Evolutionary conservation across 164 flowering plant genomes (phyloP).

Genomic region (Nelumbo lutea): DNA sequence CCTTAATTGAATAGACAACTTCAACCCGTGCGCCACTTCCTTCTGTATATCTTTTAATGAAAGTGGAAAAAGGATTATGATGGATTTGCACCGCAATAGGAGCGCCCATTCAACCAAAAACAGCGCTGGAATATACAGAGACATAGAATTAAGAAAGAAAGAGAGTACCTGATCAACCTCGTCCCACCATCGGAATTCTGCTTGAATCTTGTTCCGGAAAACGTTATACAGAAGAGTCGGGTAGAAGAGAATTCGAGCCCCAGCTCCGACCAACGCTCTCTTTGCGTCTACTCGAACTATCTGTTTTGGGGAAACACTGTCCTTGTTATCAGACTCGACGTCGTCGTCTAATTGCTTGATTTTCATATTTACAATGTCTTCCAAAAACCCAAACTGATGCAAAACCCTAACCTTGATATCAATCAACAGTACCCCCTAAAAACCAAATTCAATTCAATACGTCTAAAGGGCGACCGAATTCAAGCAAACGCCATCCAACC

Average conservation of each 20-base stretch:
- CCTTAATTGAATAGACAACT: no score
- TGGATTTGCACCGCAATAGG: no score
- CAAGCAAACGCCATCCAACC: no score
- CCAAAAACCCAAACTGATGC: background rate
- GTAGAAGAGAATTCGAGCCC: constrained; percentile 80
- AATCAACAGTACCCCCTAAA: background rate
- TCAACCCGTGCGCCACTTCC: no score
- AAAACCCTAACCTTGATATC: constrained; percentile 3
- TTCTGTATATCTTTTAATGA: no score
- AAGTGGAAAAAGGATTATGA: no score
- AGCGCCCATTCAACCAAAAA: no score
- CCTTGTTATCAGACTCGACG: constrained; percentile 7
- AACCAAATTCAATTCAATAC: background rate
- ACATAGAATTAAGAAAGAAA: background rate
- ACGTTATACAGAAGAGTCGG: constrained; percentile 88
- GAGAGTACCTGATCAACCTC: constrained; percentile 68
- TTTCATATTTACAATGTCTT: constrained; percentile 5
- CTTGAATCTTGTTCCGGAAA: constrained; percentile 57
- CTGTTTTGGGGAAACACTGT: background rate
- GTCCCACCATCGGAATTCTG: constrained; percentile 95
- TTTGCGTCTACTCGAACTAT: constrained; percentile 43
- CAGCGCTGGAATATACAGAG: no score
- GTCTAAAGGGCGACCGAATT: background rate
- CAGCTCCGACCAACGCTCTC: constrained; percentile 72
- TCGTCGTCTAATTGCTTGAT: constrained; percentile 10